phyloP scores from a whole-genome alignment of 2,329 filamentous ascomycete genomes.

The Pestalotiopsis sp. region DNA sequence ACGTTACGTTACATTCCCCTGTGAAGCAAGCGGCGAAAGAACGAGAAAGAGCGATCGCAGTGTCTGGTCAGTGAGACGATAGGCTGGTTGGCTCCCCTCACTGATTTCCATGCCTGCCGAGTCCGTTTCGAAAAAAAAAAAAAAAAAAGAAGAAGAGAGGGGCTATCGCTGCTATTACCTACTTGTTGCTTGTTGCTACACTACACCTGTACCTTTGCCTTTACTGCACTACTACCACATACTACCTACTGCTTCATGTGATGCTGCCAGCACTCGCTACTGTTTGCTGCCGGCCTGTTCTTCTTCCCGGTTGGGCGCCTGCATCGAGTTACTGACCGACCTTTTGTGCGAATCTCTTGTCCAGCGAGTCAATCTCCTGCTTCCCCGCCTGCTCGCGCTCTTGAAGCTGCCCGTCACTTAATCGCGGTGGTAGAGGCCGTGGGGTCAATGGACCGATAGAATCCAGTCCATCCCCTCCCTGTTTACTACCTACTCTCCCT shows the following conservation, averaged over 20 bases:
- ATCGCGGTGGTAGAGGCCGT: not conserved
- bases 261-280: not conserved
- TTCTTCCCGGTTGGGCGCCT: not conserved
- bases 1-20: constrained; percentile 9
- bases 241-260: not conserved
- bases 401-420: not conserved
- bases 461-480: not conserved
- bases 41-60: not conserved
- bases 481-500: not conserved
- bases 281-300: not conserved
- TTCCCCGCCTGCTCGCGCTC: not conserved
- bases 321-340: not conserved
- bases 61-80: not conserved
- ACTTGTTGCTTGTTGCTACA: too few relatives aligned
- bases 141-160: too few relatives aligned
- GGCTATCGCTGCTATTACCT: too few relatives aligned
- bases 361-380: not conserved
- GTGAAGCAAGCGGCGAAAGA: not conserved
- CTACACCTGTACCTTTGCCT: too few relatives aligned
- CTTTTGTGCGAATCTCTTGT: not conserved
- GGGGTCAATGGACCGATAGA: not conserved
- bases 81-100: not conserved
- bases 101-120: not conserved
- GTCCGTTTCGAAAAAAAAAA: too few relatives aligned
- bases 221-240: not conserved